Conservation (phyloP, 441 rosid genomes). For the Pelargonium citronellum region DNA sequence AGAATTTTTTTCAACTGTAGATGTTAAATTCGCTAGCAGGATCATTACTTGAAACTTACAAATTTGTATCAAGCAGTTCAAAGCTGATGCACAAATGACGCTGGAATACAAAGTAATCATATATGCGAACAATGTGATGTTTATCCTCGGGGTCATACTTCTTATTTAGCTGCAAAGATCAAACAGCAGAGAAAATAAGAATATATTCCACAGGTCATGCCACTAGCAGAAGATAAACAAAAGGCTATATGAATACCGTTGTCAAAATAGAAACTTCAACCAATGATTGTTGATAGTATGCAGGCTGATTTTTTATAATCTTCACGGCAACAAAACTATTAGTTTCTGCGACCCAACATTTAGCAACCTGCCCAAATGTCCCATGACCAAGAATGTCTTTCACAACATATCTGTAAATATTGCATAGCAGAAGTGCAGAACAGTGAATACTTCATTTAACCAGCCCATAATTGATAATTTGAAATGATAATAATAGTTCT, state of each 20-base stretch:
- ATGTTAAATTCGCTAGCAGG: neutral
- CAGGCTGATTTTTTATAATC: conserved; percentile 95
- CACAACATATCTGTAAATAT: conserved; percentile 69
- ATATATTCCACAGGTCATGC: conserved; percentile 16
- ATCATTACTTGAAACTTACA: conserved; percentile 50
- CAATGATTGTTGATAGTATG: conserved; percentile 95
- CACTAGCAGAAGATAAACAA: conserved; percentile 15
- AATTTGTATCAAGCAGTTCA: conserved; percentile 90
- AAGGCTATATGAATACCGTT: conserved; percentile 46
- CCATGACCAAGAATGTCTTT: conserved; percentile 99
- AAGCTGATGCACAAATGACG: conserved; percentile 95
- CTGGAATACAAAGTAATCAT: conserved; percentile 81
- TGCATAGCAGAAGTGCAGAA: no score
- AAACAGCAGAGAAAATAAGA: conserved; percentile 27
- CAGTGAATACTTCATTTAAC: neutral
- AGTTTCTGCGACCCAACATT: conserved; percentile 83
- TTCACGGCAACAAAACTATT: conserved; percentile 81
- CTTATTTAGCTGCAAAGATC: conserved; percentile 70
- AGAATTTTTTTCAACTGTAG: neutral
- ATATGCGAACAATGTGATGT: conserved; percentile 96
- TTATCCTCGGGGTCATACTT: conserved; percentile 98
- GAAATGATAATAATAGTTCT: neutral
- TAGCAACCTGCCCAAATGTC: conserved; percentile 99
- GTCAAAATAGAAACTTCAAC: conserved; percentile 98
- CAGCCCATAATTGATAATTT: neutral